Conservation (phyloP, 495 filamentous ascomycete genomes). For the Immersiella caudata region DNA sequence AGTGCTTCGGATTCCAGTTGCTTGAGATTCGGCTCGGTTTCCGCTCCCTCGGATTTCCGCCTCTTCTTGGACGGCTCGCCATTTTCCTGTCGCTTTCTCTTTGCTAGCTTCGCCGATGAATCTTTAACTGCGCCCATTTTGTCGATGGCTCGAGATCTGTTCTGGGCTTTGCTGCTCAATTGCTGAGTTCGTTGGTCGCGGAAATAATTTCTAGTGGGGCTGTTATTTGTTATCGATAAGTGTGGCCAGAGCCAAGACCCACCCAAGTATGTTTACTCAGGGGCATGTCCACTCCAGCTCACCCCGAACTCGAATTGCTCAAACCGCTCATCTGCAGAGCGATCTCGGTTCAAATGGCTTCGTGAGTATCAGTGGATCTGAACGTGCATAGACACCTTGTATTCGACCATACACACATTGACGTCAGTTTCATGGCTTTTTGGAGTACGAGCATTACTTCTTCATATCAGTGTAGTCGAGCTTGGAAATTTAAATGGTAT, state of each 20-base stretch:
- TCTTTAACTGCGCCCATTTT: conserved; percentile 32
- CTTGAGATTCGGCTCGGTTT: conserved; percentile 59
- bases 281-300: no score
- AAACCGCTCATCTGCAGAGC: no score
- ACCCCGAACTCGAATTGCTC: no score
- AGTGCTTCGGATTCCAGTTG: conserved; percentile 75
- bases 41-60: conserved; percentile 45
- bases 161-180: background rate
- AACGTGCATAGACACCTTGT: no score
- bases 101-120: conserved; percentile 33
- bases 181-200: background rate
- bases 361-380: no score
- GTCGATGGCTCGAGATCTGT: background rate
- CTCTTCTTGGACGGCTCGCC: conserved; percentile 53
- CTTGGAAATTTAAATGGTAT: no score
- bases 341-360: no score
- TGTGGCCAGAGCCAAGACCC: conserved; percentile 2
- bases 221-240: background rate
- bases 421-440: no score
- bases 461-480: no score
- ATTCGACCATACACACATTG: no score
- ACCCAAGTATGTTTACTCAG: no score
- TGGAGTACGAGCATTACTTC: no score
- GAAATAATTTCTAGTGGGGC: conserved; percentile 35
- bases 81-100: conserved; percentile 52